Conservation (phyloP, 257 asterid genomes). For the Salvia hispanica region DNA sequence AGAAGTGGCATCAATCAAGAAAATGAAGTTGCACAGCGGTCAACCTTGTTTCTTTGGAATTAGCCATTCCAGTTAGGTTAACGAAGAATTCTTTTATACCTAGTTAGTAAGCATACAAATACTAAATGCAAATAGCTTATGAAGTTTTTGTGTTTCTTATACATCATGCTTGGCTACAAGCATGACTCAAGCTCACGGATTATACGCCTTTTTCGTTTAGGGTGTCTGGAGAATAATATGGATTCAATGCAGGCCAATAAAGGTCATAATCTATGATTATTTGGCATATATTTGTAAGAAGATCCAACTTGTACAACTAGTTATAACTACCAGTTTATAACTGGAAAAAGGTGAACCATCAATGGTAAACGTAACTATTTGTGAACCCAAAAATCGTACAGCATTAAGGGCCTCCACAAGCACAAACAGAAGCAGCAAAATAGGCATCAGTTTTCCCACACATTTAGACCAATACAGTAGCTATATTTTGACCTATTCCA, state of each 20-base stretch:
- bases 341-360: conserved; percentile 2
- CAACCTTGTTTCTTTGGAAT: conserved; percentile 14
- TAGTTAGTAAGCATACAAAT: conserved; percentile 13
- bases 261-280: conserved; percentile 5
- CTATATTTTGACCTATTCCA: neutral
- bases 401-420: conserved; percentile 7
- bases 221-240: too few species aligned
- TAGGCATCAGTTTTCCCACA: conserved; percentile 2
- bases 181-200: conserved; percentile 12
- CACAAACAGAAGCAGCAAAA: conserved; percentile 1
- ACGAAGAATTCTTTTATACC: neutral
- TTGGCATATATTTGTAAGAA: conserved; percentile 6
- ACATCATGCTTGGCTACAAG: neutral
- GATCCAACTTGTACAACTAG: neutral
- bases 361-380: neutral
- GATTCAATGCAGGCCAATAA: neutral
- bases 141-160: neutral
- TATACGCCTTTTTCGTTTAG: neutral
- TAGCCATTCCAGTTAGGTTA: neutral
- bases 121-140: neutral
- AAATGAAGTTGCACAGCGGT: conserved; percentile 11
- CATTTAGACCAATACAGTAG: conserved; percentile 6
- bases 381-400: neutral
- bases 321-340: conserved; percentile 17
- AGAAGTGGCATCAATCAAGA: neutral